Percentiles rank a stretch among this genome's conserved stretches.
These are phyloP conservation scores for Wickerhamomyces silvicola DNA, from an alignment of 805 yeast species.

Conservation along the genomic window DNA sequence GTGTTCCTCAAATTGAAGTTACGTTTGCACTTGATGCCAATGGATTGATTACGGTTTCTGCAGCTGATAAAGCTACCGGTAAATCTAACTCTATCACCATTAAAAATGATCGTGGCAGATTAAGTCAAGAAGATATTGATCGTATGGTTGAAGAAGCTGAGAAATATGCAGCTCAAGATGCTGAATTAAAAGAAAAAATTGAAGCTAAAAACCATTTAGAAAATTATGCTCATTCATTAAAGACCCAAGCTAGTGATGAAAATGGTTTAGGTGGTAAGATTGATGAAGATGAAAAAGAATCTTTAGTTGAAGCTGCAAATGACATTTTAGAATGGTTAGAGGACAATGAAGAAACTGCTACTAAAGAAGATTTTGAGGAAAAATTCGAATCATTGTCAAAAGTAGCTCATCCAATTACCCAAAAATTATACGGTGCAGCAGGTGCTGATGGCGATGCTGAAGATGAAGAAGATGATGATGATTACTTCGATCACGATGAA, in stretches of 20 bases:
- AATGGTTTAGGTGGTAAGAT: conserved; percentile 69
- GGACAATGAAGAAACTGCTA: conserved; percentile 78
- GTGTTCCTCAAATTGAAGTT: conserved; percentile 86
- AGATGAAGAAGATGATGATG: conserved; percentile 50
- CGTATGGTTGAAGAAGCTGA: conserved; percentile 98
- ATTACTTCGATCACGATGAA: conserved; percentile 66
- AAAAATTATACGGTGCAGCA: conserved; percentile 69
- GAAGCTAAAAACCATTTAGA: conserved; percentile 85
- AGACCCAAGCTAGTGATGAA: conserved; percentile 56
- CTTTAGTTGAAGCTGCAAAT: conserved; percentile 76
- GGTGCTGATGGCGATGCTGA: conserved; percentile 40
- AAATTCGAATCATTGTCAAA: conserved; percentile 78
- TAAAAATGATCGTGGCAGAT: conserved; percentile 91
- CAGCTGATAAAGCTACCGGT: conserved; percentile 92
- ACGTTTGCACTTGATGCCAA: conserved; percentile 85
- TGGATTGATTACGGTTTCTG: conserved; percentile 81
- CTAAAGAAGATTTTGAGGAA: conserved; percentile 90
- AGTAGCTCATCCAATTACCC: conserved; percentile 86
- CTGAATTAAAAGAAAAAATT: conserved; percentile 72
- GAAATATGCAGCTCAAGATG: conserved; percentile 88
- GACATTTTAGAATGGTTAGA: conserved; percentile 87
- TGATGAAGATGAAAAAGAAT: conserved; percentile 86
- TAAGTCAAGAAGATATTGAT: conserved; percentile 89
- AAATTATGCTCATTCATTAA: conserved; percentile 79
- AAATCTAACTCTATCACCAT: conserved; percentile 86